A percentile compares a stretch with the other conserved stretches of the same genome.
Conservation (phyloP, 208 protist genomes). For the Trypanosoma platydactyli region DNA sequence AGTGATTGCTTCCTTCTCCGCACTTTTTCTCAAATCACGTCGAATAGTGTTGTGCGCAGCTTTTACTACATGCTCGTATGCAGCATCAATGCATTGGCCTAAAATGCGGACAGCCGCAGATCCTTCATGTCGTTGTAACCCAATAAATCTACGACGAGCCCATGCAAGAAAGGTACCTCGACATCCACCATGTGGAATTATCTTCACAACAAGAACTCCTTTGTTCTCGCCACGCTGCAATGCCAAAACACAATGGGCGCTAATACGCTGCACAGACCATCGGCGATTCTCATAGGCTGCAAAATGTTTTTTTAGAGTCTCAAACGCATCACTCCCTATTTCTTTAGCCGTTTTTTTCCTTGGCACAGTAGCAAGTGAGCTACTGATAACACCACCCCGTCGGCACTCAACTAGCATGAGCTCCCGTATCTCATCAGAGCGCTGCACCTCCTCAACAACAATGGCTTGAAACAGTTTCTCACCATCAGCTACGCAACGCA, state of each 20-base stretch:
- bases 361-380: constrained; percentile 40
- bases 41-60: constrained; percentile 43
- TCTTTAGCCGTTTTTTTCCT: constrained; percentile 73
- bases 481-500: constrained; percentile 44
- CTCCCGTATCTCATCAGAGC: constrained; percentile 46
- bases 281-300: constrained; percentile 53
- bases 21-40: constrained; percentile 72
- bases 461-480: constrained; percentile 56
- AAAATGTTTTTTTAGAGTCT: constrained; percentile 60
- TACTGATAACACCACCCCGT: constrained; percentile 33
- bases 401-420: constrained; percentile 44
- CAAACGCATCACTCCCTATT: constrained; percentile 49
- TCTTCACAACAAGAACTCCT: constrained; percentile 64
- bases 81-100: constrained; percentile 27
- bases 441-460: constrained; percentile 71
- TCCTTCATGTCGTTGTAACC: constrained; percentile 16
- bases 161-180: constrained; percentile 42
- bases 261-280: constrained; percentile 45
- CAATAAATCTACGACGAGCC: constrained; percentile 32
- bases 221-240: constrained; percentile 71
- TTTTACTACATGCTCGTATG: constrained; percentile 50
- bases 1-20: constrained; percentile 64
- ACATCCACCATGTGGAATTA: constrained; percentile 25
- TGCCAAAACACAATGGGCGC: constrained; percentile 62
- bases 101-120: constrained; percentile 33